Conservation (phyloP, 2,329 filamentous ascomycete genomes). For the Tolypocladium inflatum region DNA sequence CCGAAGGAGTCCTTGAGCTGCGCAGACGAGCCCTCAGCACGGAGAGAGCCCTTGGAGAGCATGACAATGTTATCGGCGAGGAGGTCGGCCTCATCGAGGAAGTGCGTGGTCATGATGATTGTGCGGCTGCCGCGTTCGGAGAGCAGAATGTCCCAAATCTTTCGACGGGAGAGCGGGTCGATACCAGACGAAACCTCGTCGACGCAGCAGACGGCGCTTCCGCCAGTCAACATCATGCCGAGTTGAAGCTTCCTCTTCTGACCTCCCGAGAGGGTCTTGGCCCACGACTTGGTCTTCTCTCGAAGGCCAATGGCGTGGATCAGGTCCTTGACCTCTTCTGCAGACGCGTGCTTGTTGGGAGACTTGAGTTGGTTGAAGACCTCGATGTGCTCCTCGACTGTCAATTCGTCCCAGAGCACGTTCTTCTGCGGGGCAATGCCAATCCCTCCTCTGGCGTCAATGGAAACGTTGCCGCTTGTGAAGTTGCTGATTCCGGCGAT, state of each 20-base stretch:
- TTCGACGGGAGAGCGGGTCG: slow-evolving; percentile 76
- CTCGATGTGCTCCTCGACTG: slow-evolving; percentile 71
- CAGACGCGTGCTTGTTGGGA: slow-evolving; percentile 41
- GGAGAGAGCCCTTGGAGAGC: slow-evolving; percentile 72
- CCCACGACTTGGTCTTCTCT: slow-evolving; percentile 60
- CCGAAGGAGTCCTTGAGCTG: slow-evolving; percentile 76
- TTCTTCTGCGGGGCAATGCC: slow-evolving; percentile 91
- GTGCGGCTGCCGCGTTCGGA: slow-evolving; percentile 75
- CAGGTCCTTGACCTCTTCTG: slow-evolving; percentile 51
- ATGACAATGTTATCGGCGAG: slow-evolving; percentile 84
- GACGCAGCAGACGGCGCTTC: slow-evolving; percentile 78
- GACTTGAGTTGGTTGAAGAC: slow-evolving; percentile 82
- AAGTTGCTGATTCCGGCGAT: slow-evolving; percentile 76
- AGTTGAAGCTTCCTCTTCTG: slow-evolving; percentile 90
- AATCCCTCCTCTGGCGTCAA: slow-evolving; percentile 71
- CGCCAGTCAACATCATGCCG: slow-evolving; percentile 91
- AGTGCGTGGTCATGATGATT: slow-evolving; percentile 84
- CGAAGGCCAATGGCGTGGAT: slow-evolving; percentile 65
- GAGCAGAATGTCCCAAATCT: slow-evolving; percentile 90
- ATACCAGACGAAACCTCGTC: slow-evolving; percentile 87
- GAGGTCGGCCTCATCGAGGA: slow-evolving; percentile 86
- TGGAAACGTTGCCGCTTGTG: slow-evolving; percentile 65
- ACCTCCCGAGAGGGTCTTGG: slow-evolving; percentile 76
- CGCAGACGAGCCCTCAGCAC: slow-evolving; percentile 75
- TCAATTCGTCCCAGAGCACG: slow-evolving; percentile 84